Percentiles rank a stretch among this genome's conserved stretches.
Conservation (phyloP, 768 basidiomycete species). For the Boletus vermiculosoides region DNA sequence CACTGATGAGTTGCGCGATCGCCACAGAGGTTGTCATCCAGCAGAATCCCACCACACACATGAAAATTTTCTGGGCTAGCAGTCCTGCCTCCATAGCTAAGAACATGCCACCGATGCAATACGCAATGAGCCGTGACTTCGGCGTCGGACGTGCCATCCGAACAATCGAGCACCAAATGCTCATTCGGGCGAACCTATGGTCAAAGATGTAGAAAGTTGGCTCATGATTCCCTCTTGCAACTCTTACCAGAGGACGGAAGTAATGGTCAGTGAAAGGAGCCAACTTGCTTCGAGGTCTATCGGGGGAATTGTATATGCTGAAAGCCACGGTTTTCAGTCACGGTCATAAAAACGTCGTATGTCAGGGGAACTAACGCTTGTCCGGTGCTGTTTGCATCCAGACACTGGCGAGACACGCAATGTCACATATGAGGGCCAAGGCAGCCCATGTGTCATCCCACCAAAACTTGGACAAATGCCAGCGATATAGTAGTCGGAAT, state of each 20-base stretch:
- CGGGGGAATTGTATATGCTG: neutral
- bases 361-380: conserved; percentile 9
- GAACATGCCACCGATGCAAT: conserved; percentile 19
- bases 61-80: conserved; percentile 18
- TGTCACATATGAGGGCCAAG: conserved; percentile 22
- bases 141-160: conserved; percentile 19
- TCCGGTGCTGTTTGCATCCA: conserved; percentile 12
- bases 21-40: conserved; percentile 1
- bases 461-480: conserved; percentile 16
- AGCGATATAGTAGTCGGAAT: conserved; percentile 24
- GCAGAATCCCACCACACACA: conserved; percentile 10
- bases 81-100: conserved; percentile 14
- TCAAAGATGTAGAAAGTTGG: neutral
- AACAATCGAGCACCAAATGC: conserved; percentile 27
- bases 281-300: conserved; percentile 6
- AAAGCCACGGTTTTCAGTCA: neutral
- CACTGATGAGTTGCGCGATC: conserved; percentile 26
- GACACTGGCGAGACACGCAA: conserved; percentile 18
- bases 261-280: conserved; percentile 22
- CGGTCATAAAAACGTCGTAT: neutral
- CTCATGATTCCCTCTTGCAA: too few relatives aligned
- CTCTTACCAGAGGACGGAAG: conserved; percentile 23
- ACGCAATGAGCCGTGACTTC: conserved; percentile 11
- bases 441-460: conserved; percentile 32
- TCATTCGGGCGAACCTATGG: conserved; percentile 27